Evolutionary conservation across 176 grass and related monocot species (phyloP).

Genomic region (Saccharum spontaneum): DNA sequence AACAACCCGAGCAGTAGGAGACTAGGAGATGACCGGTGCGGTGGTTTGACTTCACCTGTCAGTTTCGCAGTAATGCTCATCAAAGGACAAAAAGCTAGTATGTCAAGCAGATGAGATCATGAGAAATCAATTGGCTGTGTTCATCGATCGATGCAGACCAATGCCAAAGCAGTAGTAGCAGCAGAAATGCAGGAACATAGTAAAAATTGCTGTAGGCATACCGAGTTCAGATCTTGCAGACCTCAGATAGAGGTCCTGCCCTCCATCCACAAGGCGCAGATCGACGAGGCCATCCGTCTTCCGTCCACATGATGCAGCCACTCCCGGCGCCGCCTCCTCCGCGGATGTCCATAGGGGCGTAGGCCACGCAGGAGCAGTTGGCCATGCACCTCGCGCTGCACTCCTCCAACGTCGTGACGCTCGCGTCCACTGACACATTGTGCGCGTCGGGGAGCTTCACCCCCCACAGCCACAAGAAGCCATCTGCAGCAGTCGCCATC

Average conservation of each 20-base stretch:
- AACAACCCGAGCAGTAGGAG: too few relatives aligned
- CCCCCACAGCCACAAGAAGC: not conserved
- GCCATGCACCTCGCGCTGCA: slow-evolving; percentile 30
- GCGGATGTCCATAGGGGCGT: not conserved
- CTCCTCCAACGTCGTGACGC: not conserved
- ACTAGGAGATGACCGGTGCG: too few relatives aligned
- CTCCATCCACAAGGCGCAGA: slow-evolving; percentile 7
- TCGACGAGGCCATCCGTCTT: not conserved
- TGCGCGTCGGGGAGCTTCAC: slow-evolving; percentile 43
- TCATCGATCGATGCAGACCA: too few relatives aligned
- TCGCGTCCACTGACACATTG: slow-evolving; percentile 1
- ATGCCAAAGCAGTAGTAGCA: too few relatives aligned
- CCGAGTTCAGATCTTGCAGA: not conserved
- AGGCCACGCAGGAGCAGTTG: slow-evolving; percentile 64
- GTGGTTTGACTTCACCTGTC: too few relatives aligned
- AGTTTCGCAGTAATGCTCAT: too few relatives aligned
- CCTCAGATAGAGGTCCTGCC: slow-evolving; percentile 30
- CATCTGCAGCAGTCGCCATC: not conserved
- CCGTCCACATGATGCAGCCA: slow-evolving; percentile 21
- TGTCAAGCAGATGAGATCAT: too few relatives aligned
- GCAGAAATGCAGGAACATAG: too few relatives aligned
- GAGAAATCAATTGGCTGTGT: too few relatives aligned
- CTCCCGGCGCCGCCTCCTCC: not conserved
- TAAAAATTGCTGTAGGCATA: too few relatives aligned
- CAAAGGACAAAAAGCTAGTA: too few relatives aligned